Evolutionary conservation across 495 filamentous ascomycete genomes (phyloP).

Genomic region (Tuber calosporum): DNA sequence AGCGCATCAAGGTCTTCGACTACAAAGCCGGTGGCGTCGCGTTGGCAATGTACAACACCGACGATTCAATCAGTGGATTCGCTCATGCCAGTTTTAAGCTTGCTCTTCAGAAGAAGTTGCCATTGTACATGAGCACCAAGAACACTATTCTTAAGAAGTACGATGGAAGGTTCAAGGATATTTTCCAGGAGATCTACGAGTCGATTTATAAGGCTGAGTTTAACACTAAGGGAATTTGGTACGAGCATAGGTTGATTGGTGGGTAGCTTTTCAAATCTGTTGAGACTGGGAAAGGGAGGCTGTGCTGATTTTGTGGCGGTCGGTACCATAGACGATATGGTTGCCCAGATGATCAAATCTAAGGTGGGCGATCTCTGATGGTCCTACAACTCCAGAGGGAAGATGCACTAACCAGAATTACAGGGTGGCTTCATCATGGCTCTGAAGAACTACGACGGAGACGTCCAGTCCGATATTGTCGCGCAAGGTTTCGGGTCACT

Average conservation of each 20-base stretch:
- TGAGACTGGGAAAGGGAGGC: background rate
- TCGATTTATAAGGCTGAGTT: slow-evolving; percentile 77
- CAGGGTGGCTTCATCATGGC: slow-evolving; percentile 88
- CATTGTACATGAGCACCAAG: slow-evolving; percentile 98
- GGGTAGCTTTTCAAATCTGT: background rate
- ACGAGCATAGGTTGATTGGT: slow-evolving; percentile 75
- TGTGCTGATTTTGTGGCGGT: background rate
- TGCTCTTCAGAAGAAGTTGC: slow-evolving; percentile 74
- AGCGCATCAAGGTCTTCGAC: slow-evolving; percentile 81
- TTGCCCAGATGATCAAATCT: slow-evolving; percentile 99
- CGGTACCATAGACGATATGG: slow-evolving; percentile 99
- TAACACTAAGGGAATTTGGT: slow-evolving; percentile 89
- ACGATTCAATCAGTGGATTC: slow-evolving; percentile 88
- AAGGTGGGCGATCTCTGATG: slow-evolving; percentile 38
- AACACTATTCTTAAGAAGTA: slow-evolving; percentile 99
- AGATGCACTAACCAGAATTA: background rate
- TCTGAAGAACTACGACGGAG: slow-evolving; percentile 99
- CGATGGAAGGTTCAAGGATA: slow-evolving; percentile 96
- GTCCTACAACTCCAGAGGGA: background rate
- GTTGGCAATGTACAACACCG: slow-evolving; percentile 94
- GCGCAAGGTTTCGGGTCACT: slow-evolving; percentile 97
- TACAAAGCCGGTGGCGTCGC: slow-evolving; percentile 84
- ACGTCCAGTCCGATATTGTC: slow-evolving; percentile 96
- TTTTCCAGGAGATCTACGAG: slow-evolving; percentile 96
- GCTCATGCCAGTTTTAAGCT: slow-evolving; percentile 95